Evolutionary conservation across 2,329 filamentous ascomycete species (phyloP), one percentile per base, ranked within the genome.

Genomic region (Raffaelea arxii): DNA sequence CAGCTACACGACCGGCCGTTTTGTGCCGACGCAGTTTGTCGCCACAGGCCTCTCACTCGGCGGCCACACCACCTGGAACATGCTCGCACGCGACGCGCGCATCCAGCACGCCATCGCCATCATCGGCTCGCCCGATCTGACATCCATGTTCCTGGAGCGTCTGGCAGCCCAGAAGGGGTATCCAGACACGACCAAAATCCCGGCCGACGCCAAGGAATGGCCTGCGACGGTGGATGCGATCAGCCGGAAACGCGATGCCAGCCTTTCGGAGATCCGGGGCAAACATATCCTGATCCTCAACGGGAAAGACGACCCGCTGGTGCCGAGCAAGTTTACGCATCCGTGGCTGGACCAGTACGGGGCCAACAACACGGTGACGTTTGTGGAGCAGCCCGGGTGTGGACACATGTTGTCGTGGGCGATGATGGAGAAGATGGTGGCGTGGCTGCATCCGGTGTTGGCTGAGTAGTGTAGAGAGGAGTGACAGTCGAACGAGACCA

Each of bases 51-150:
- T 42, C 25, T 46, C 44, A 7, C 44, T 46, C 1, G 44, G 44
- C 27, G 44, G 44, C 22, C 44, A 46, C 38, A 24, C 37, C 6
- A 27, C 27, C n/a, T 46, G 44, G 44, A 32, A 42, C 16, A 16
- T 42, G 23, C 39, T 46, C 19, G 38, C 44, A 21, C 3, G 14
- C 9, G 38, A 41, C 10, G 4, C 3, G 4, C 38, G 32, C n/a
- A 22, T 46, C 5, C 7, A 11, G n/a, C 9, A 25, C 2, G 38
- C 16, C 16, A n/a, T 27, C 30, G n/a, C 42, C 9, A 22, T 46
- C 21, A 23, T 46, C 22, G 44, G 44, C 16, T 42, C 27, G 3
- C 44, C 44, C 14, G 19, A 42, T 30, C 44, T 46, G 7, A 37
- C 38, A 6, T n/a, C 16, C 19, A 21, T 46, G 16, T 30, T 46